Evolutionary conservation across 306 rosid genomes (phyloP), one percentile per base, ranked within the genome.

Genomic region (Crataegus laevigata): DNA sequence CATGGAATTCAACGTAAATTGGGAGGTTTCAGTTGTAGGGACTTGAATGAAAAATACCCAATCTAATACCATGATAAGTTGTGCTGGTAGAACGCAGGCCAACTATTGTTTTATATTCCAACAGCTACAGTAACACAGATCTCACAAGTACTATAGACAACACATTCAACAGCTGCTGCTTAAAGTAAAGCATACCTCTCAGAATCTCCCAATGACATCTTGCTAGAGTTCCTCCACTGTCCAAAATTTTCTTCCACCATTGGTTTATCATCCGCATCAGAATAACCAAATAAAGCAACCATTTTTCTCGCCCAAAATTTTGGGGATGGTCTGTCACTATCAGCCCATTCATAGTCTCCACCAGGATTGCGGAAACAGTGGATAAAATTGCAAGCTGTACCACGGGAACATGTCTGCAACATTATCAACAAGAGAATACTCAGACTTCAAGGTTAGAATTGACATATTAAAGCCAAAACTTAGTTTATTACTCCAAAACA

Each of bases 301-400:
- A 94, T 94, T 77, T 87, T 84, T 75, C 75, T 76, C 74, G 90
- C 77, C 98, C 98, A 94, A 89, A 78, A 87, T 61, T 79, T 88
- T 77, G 97, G 97, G 32, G 96, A 96, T 32, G 96, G 91, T 86
- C 79, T 90, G 80, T 94, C 98, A 71, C 83, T 78, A 82, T 94
- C 96, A 45, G 94, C 97, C 98, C 98, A 94, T 84, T 87, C 97
- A 87, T 94, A 94, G 77, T 94, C 94, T 52, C 93, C 91, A 25
- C 98, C 94, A 81, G 98, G 98, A 88, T 94, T 94, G 51, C 81
- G 90, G 81, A 94, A 90, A 85, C 97, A 90, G 78, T 94, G 98
- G 77, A 94, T 94, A 82, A 94, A 94, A 85, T 94, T 94, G 90
- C 97, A 94, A 30, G 97, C 88, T 29, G 90, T 86, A 82, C 98